Conservation (phyloP, 208 protist genomes). For the Leishmania guyanensis region DNA sequence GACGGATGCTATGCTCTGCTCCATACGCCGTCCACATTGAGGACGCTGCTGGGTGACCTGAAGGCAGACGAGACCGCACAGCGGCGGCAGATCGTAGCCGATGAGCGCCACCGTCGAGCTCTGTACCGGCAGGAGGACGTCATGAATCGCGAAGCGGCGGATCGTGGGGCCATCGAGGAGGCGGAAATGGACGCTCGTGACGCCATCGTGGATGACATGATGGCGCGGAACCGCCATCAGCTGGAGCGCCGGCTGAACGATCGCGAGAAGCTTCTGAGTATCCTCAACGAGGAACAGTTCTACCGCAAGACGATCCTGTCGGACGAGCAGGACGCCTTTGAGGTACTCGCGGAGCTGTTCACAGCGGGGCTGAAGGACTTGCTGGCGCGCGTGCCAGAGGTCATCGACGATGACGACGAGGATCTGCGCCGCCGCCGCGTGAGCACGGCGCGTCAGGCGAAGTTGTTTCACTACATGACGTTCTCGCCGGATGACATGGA, state of each 20-base stretch:
- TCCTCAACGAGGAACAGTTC: slow-evolving; percentile 70
- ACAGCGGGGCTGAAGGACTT: slow-evolving; percentile 49
- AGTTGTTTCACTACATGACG: slow-evolving; percentile 90
- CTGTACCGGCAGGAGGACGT: slow-evolving; percentile 62
- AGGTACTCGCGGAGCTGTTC: slow-evolving; percentile 68
- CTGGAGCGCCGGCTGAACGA: slow-evolving; percentile 65
- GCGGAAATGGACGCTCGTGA: slow-evolving; percentile 55
- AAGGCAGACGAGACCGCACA: slow-evolving; percentile 48
- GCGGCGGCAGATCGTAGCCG: slow-evolving; percentile 44
- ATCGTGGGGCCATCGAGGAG: slow-evolving; percentile 51
- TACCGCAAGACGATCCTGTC: slow-evolving; percentile 58
- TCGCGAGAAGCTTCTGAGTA: slow-evolving; percentile 42
- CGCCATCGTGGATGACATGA: slow-evolving; percentile 51
- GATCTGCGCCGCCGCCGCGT: slow-evolving; percentile 50
- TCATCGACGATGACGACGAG: slow-evolving; percentile 29
- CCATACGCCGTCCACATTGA: slow-evolving; percentile 29
- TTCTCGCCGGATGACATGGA: slow-evolving; percentile 88
- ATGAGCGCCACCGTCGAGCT: slow-evolving; percentile 55
- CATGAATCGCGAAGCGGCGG: slow-evolving; percentile 41
- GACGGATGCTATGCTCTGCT: slow-evolving; percentile 21
- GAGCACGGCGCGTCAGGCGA: slow-evolving; percentile 54
- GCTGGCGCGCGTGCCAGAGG: slow-evolving; percentile 29
- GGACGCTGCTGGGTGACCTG: slow-evolving; percentile 38
- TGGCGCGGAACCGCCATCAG: slow-evolving; percentile 53
- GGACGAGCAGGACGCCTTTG: slow-evolving; percentile 78